Evolutionary conservation across 176 grass and related monocot genomes (phyloP).

Genomic region (Paspalum vaginatum): DNA sequence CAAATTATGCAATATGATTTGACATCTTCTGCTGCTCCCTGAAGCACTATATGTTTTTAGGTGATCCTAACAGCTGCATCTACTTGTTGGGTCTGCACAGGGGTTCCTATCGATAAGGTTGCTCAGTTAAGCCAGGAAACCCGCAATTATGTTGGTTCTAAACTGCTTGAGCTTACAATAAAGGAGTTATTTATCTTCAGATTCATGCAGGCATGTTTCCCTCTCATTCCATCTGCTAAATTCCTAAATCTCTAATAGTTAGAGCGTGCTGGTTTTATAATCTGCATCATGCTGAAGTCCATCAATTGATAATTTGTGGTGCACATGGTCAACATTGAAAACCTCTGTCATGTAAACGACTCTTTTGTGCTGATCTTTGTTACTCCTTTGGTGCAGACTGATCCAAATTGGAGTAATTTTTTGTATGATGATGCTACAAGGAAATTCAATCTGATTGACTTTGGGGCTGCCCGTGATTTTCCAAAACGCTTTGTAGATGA

Average conservation of each 20-base stretch:
- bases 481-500: constrained; percentile 85
- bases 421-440: constrained; percentile 69
- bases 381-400: constrained; percentile 66
- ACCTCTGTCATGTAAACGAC: background rate
- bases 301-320: background rate
- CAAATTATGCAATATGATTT: background rate
- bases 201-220: constrained; percentile 88
- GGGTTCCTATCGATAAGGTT: constrained; percentile 88
- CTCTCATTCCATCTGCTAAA: constrained; percentile 32
- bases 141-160: constrained; percentile 80
- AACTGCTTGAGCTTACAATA: constrained; percentile 88
- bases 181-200: constrained; percentile 95
- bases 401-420: constrained; percentile 99
- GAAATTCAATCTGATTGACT: constrained; percentile 92
- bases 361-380: background rate
- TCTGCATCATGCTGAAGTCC: background rate
- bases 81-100: constrained; percentile 54
- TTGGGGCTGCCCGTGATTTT: constrained; percentile 85
- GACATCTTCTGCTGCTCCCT: background rate
- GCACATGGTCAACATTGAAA: background rate
- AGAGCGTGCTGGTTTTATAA: constrained; percentile 6
- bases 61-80: constrained; percentile 3
- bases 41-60: background rate
- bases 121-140: constrained; percentile 84
- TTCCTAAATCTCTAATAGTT: constrained; percentile 2